Base-by-base conservation (phyloP, 1,139 yeast species). In the Nematodospora anomalae region DNA sequence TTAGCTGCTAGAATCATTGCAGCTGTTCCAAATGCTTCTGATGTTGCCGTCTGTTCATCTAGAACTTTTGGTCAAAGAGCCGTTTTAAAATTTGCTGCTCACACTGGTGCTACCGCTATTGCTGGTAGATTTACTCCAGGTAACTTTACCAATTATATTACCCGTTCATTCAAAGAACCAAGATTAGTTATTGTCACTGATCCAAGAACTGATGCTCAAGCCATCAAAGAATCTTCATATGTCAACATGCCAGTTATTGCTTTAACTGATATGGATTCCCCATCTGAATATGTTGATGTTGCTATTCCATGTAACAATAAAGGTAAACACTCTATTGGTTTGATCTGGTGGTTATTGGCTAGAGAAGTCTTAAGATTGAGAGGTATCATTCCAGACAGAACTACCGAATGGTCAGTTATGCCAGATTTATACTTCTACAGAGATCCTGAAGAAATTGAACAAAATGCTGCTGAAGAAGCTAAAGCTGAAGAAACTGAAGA, bases 41-140 rank as follows among this genome's bases (percentile, higher is more conserved):
- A 94, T 69, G 96, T 94, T 65, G 97, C 92, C 71, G 97, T 96
- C 64, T 87, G 95, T 69, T 90, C 97, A 55, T 88, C 98, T 64
- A 92, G 98, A 83, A 90, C 97, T 62, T 92, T 87, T 79, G 99
- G 98, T 68, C 99, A 94, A 82, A 92, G 99, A 83, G 99, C 98
- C 68, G 98, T 90, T 58, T 84, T 94, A 74, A 94, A 94, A 82
- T 94, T 85, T 68, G 97, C 98, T 71, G 88, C 96, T 64, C 98
- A 94, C 92, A 90, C 98, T 62, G 97, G 98, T 76, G 96, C 98
- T 58, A 90, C 97, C 61, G 94, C 98, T 73, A 90, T 94, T 77
- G 98, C 98, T 62, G 98, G 98, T 76, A 90, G 99, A 80, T 94
- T 94, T 89, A 94, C 98, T 63, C 99, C 99, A 76, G 99, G 99